Conservation (phyloP, 2,329 filamentous ascomycete species). For the Cladosporium halotolerans region DNA sequence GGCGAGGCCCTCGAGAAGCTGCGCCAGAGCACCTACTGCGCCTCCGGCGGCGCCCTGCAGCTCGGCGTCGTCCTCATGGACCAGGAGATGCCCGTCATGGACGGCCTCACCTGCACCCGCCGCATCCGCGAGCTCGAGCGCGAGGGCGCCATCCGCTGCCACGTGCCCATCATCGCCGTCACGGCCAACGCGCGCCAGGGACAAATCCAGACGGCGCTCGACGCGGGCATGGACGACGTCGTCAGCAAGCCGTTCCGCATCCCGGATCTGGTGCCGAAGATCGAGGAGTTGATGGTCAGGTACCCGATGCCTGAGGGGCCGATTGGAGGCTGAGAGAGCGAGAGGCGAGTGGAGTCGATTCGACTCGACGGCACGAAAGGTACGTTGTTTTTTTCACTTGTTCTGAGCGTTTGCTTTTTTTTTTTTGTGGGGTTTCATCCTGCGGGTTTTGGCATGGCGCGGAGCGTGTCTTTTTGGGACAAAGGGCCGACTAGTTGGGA, state of each 20-base stretch:
- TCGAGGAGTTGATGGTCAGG: constrained; percentile 39
- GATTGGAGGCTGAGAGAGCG: not conserved
- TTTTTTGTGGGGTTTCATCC: too few relatives aligned
- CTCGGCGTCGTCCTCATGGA: constrained; percentile 65
- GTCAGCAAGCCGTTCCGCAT: constrained; percentile 48
- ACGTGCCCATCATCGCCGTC: constrained; percentile 76
- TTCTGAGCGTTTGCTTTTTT: too few relatives aligned
- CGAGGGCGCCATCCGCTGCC: constrained; percentile 53
- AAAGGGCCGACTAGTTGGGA: too few relatives aligned
- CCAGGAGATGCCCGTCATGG: constrained; percentile 68
- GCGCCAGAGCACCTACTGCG: constrained; percentile 36
- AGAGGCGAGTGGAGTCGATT: too few relatives aligned
- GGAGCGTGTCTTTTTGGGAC: too few relatives aligned
- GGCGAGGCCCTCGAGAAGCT: constrained; percentile 43
- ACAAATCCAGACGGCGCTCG: constrained; percentile 65
- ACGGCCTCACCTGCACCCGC: constrained; percentile 66
- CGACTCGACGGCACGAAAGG: too few relatives aligned
- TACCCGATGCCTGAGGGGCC: constrained; percentile 19
- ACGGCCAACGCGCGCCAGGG: constrained; percentile 72
- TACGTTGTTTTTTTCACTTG: too few relatives aligned
- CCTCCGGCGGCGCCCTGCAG: constrained; percentile 23
- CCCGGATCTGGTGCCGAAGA: constrained; percentile 44
- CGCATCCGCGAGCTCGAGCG: constrained; percentile 63
- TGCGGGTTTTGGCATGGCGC: too few relatives aligned
- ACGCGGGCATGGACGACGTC: constrained; percentile 60